These are phyloP conservation scores for Hypoxylon sp. DNA, from an alignment of 2,329 filamentous ascomycete species.

Conservation along the genomic window DNA sequence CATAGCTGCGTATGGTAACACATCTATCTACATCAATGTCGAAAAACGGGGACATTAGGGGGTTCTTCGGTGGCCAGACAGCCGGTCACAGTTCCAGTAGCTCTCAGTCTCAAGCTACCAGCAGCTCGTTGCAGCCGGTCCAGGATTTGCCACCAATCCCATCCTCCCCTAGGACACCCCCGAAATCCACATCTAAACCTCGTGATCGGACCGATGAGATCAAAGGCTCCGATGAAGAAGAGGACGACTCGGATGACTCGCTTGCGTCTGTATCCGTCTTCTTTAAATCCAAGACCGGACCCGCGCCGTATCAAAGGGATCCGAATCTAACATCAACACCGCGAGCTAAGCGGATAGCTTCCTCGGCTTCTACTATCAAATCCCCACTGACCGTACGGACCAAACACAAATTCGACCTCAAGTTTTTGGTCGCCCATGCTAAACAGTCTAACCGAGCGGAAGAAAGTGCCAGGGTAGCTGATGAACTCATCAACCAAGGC, in stretches of 20 bases:
- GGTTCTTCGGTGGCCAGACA: conserved; percentile 42
- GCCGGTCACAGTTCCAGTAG: too few relatives aligned
- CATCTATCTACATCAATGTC: conserved; percentile 33
- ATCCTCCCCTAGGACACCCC: conserved; percentile 44
- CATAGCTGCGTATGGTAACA: too few relatives aligned
- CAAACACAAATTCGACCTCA: conserved; percentile 70
- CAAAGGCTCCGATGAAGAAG: conserved; percentile 76
- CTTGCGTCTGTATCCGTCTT: conserved; percentile 64
- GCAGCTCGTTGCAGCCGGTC: conserved; percentile 24
- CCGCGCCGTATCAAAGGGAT: conserved; percentile 36
- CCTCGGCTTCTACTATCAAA: conserved; percentile 40
- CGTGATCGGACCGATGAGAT: conserved; percentile 66
- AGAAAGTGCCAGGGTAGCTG: conserved; percentile 59
- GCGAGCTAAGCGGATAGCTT: conserved; percentile 56
- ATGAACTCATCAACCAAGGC: conserved; percentile 46
- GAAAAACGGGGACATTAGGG: conserved; percentile 45
- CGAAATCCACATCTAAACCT: conserved; percentile 38
- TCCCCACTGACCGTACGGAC: conserved; percentile 60
- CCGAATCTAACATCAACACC: conserved; percentile 51
- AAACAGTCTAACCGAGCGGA: conserved; percentile 66
- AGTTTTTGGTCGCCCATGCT: conserved; percentile 67
- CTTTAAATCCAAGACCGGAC: conserved; percentile 43
- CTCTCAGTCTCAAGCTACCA: conserved; percentile 27
- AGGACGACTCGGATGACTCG: conserved; percentile 64
- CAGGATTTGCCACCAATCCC: conserved; percentile 27